These are phyloP conservation scores for Zychaea mexicana DNA, from an alignment of 371 early-diverging fungal species.

Conservation along the genomic window DNA sequence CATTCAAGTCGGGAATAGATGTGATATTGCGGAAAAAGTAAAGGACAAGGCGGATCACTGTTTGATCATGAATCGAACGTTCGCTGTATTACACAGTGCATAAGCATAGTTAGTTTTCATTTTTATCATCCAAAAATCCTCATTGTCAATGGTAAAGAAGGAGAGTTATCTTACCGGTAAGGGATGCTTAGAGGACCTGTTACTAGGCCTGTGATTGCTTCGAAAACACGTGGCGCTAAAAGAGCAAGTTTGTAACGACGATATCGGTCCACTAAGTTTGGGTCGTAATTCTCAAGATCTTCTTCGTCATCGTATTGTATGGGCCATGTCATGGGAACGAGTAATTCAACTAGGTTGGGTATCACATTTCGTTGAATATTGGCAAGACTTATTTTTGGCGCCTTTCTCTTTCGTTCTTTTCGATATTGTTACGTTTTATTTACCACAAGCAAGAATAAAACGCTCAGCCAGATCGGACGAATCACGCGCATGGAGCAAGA, in stretches of 20 bases:
- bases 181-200: constrained; percentile 56
- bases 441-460: constrained; percentile 64
- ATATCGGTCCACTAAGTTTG: constrained; percentile 57
- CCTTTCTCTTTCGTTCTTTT: neutral
- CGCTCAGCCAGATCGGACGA: constrained; percentile 43
- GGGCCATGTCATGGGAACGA: constrained; percentile 79
- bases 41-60: constrained; percentile 74
- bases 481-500: constrained; percentile 56
- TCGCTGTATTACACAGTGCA: constrained; percentile 31
- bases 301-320: constrained; percentile 42
- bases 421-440: neutral
- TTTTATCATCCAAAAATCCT: too few species aligned
- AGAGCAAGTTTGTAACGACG: constrained; percentile 73
- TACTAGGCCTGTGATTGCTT: constrained; percentile 44
- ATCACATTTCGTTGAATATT: too few species aligned
- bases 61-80: constrained; percentile 67
- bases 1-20: constrained; percentile 75
- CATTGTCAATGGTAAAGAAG: neutral
- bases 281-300: constrained; percentile 39
- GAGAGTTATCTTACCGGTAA: constrained; percentile 25
- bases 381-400: too few species aligned
- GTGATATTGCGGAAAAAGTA: constrained; percentile 81
- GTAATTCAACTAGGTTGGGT: constrained; percentile 63
- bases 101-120: neutral
- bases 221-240: constrained; percentile 56